Base-by-base conservation (phyloP, 108 stramenopile genomes). In the Nitzschia sp. region DNA sequence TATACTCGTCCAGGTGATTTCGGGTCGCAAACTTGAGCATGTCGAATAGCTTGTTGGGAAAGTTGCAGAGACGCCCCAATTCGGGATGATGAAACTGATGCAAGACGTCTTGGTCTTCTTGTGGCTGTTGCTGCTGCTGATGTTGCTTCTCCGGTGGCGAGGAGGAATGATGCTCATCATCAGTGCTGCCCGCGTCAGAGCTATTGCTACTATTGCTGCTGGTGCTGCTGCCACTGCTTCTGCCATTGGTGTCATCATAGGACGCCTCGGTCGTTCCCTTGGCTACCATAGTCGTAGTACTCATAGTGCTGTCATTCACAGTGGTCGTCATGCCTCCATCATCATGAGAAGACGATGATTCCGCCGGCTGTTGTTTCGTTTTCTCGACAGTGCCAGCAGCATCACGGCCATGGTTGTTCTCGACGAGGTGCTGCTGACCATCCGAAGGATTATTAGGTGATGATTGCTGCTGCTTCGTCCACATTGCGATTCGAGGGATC, bases 11-110 rank as follows among this genome's bases (percentile, higher is more conserved):
- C 4, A 50, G 19, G 21, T 22, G 16, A 50, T 16, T 50, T 21
- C 16, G 21, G 3, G 41, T 62, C 15, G 38, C 60, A 45, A 44
- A 62, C 38, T 45, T 11, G 21, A 62, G 11, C 38, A 62, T 19
- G 6, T 21, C 36, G 22, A 44, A 44, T 4, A 62, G 36, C 21
- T 27, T 26, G 15, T 62, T 45, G 21, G 60, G 60, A 26, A 62
- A 62, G 30, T 56, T 56, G 27, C 30, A 8, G 3, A 6, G 21
- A 3, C 55, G 55, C 9, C 55, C 55, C 23, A 29, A 17, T 22
- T 50, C 21, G 19, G 48, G 48, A n/a, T 50, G 17, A n/a, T 50
- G 38, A 6, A 11, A 13, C 13, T 41, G 38, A 41, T 41, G n/a
- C n/a, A n/a, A n/a, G n/a, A n/a, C n/a, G n/a, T n/a, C 41, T 44